These are phyloP conservation scores for Saccharomycopsis synnaedendra DNA, from an alignment of 805 yeast species.

Conservation along the genomic window DNA sequence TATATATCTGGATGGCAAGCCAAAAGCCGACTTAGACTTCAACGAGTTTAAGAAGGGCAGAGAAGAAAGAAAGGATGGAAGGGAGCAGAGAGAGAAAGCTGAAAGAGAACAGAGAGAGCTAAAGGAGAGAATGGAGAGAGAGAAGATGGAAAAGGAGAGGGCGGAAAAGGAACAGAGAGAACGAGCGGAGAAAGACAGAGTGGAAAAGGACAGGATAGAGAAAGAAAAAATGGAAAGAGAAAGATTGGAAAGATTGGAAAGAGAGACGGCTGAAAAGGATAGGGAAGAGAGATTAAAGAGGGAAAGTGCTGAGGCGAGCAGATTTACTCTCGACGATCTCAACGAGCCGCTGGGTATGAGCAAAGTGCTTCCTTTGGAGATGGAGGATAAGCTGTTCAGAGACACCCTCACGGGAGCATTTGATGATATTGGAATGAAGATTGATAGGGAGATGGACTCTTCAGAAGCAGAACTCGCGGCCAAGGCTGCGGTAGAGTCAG, in stretches of 20 bases:
- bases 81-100: no score
- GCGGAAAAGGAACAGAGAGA: neutral
- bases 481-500: constrained; percentile 12
- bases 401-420: constrained; percentile 11
- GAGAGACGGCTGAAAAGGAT: no score
- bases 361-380: no score
- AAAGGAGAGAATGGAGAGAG: neutral
- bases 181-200: neutral
- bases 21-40: constrained; percentile 1
- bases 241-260: neutral
- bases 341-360: neutral
- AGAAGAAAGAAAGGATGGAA: neutral
- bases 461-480: constrained; percentile 9
- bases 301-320: no score
- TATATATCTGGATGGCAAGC: constrained; percentile 4
- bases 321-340: neutral
- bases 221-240: neutral
- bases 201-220: neutral
- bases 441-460: constrained; percentile 1
- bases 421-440: neutral
- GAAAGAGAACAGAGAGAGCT: no score
- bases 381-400: constrained; percentile 4
- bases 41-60: neutral
- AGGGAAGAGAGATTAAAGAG: no score
- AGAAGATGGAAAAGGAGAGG: neutral